Conservation (phyloP, 2,329 filamentous ascomycete genomes). For the Fusarium setosum region DNA sequence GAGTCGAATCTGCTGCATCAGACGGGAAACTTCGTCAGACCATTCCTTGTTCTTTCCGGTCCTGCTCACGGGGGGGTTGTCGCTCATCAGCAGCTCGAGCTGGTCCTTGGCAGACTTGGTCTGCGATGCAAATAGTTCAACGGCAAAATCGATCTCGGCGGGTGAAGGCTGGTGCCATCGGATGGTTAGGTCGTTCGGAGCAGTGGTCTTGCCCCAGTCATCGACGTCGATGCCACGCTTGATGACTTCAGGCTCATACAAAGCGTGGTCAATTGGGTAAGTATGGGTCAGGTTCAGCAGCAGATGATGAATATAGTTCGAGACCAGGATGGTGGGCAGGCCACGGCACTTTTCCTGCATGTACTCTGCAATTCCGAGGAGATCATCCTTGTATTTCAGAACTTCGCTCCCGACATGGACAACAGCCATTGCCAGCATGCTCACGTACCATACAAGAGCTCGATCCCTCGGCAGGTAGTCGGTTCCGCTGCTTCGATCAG, state of each 20-base stretch:
- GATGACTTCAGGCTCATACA: slow-evolving; percentile 85
- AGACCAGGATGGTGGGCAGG: slow-evolving; percentile 93
- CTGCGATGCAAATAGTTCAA: slow-evolving; percentile 89
- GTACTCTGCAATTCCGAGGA: slow-evolving; percentile 91
- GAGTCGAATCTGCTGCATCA: slow-evolving; percentile 88
- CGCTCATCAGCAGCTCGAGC: slow-evolving; percentile 82
- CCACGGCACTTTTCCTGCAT: slow-evolving; percentile 98
- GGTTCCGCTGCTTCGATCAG: slow-evolving; percentile 90
- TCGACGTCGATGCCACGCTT: slow-evolving; percentile 77
- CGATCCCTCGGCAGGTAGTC: slow-evolving; percentile 94
- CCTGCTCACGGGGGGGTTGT: slow-evolving; percentile 83
- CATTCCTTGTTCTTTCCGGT: slow-evolving; percentile 98
- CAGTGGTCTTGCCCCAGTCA: slow-evolving; percentile 86
- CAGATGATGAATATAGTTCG: slow-evolving; percentile 97
- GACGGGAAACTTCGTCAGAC: slow-evolving; percentile 95
- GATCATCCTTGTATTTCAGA: slow-evolving; percentile 86
- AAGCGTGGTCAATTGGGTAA: slow-evolving; percentile 88
- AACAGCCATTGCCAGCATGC: slow-evolving; percentile 97
- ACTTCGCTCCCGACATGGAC: slow-evolving; percentile 95
- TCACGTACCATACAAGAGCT: slow-evolving; percentile 95
- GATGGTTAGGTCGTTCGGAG: slow-evolving; percentile 81
- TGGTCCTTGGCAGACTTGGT: slow-evolving; percentile 80
- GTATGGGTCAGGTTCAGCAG: slow-evolving; percentile 94
- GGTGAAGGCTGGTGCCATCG: slow-evolving; percentile 89
- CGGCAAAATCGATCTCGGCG: slow-evolving; percentile 87